phyloP scores from a whole-genome alignment of 495 filamentous ascomycete species.

The Lophiotrema nucula region DNA sequence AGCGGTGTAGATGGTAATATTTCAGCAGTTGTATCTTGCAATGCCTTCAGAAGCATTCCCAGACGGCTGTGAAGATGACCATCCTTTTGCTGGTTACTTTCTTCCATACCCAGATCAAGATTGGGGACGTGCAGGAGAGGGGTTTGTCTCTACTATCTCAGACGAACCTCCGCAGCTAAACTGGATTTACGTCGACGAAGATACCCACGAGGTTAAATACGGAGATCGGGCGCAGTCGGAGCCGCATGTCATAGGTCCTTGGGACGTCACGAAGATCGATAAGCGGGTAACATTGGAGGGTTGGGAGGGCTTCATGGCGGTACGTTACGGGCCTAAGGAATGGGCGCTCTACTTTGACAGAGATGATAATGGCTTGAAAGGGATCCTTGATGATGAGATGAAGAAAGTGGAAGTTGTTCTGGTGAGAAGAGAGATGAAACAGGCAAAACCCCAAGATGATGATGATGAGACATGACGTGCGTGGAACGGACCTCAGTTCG shows the following conservation, averaged over 20 bases:
- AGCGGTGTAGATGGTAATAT: no score
- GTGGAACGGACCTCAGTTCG: no score
- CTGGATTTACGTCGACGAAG: constrained; percentile 63
- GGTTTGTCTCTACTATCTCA: constrained; percentile 51
- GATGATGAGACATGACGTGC: no score
- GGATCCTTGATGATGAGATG: constrained; percentile 33
- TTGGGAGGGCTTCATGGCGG: constrained; percentile 53
- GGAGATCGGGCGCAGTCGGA: constrained; percentile 48
- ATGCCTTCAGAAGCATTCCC: constrained; percentile 44
- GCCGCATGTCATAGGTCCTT: constrained; percentile 54
- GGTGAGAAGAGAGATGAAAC: constrained; percentile 44
- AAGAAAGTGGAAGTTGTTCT: constrained; percentile 47
- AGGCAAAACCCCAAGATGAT: constrained; percentile 37
- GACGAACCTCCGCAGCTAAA: constrained; percentile 62
- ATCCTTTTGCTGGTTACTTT: constrained; percentile 61
- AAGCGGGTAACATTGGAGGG: constrained; percentile 53
- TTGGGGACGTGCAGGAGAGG: constrained; percentile 46
- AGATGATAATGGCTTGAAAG: constrained; percentile 46
- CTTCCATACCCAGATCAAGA: constrained; percentile 57
- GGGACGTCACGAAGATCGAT: constrained; percentile 58
- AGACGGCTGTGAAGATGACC: constrained; percentile 43
- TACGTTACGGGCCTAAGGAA: constrained; percentile 43
- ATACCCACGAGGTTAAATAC: constrained; percentile 55
- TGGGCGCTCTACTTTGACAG: constrained; percentile 54
- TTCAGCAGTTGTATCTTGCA: no score